Evolutionary conservation across 768 basidiomycete species (phyloP).

Genomic region (Vishniacozyma victoriae): DNA sequence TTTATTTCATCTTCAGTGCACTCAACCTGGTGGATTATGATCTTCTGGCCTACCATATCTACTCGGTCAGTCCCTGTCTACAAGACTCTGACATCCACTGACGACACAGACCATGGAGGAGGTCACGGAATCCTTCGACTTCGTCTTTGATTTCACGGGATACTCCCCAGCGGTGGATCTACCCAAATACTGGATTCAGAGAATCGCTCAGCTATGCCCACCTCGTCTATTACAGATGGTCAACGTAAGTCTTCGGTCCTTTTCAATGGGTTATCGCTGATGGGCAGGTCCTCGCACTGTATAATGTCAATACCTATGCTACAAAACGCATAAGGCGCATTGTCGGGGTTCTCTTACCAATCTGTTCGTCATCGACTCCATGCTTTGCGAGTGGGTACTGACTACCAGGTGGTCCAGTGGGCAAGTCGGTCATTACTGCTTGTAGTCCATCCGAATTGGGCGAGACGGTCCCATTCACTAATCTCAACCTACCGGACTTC

Average conservation of each 20-base stretch:
- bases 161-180: conserved; percentile 28
- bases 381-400: background rate
- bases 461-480: conserved; percentile 33
- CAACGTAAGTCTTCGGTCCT: conserved; percentile 14
- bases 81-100: background rate
- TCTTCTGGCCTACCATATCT: conserved; percentile 33
- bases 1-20: conserved; percentile 33
- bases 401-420: conserved; percentile 11
- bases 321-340: conserved; percentile 18
- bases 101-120: conserved; percentile 28
- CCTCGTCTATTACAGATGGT: conserved; percentile 23
- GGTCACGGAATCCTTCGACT: conserved; percentile 32
- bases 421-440: conserved; percentile 24
- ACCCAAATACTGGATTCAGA: conserved; percentile 28
- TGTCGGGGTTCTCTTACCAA: conserved; percentile 16
- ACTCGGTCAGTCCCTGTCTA: conserved; percentile 12
- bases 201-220: conserved; percentile 27
- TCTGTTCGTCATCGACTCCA: conserved; percentile 8
- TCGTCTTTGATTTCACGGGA: conserved; percentile 36
- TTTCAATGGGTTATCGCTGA: background rate
- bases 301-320: conserved; percentile 37
- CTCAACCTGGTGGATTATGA: conserved; percentile 33
- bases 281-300: conserved; percentile 27
- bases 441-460: conserved; percentile 33
- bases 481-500: conserved; percentile 26